Evolutionary conservation across 495 filamentous ascomycete genomes (phyloP).

Genomic region (Penicillium argentinense): DNA sequence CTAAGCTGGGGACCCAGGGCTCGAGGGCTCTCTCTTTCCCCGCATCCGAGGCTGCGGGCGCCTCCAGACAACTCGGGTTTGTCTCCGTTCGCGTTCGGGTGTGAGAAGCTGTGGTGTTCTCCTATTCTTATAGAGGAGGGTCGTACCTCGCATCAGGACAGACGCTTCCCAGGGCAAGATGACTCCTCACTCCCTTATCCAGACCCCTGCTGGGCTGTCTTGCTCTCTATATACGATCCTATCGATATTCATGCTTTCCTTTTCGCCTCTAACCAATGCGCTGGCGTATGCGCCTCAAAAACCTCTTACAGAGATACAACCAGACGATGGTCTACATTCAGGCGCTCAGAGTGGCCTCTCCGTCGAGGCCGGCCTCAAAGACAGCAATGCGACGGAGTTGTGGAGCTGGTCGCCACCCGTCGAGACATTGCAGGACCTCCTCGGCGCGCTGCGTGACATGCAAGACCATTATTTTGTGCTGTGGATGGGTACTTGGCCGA

Average conservation of each 20-base stretch:
- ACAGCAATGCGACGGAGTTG: conserved; percentile 4
- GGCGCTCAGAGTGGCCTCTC: not conserved
- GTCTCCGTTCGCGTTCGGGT: not conserved
- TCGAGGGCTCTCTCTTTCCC: conserved; percentile 2
- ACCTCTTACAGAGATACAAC: conserved; percentile 9
- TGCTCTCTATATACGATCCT: conserved; percentile 19
- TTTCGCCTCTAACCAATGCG: conserved; percentile 26
- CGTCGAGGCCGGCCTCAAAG: conserved; percentile 11
- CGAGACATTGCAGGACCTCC: conserved; percentile 42
- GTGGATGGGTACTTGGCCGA: conserved; percentile 81
- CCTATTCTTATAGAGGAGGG: conserved; percentile 23
- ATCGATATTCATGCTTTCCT: conserved; percentile 22
- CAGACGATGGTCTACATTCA: not conserved
- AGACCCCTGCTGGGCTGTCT: conserved; percentile 12
- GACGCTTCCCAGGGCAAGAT: conserved; percentile 14
- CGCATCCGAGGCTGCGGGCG: not conserved
- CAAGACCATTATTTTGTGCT: conserved; percentile 75
- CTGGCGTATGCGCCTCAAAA: conserved; percentile 32
- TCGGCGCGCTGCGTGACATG: conserved; percentile 68
- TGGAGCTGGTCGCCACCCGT: conserved; percentile 13
- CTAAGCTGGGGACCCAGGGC: not conserved
- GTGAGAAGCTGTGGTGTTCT: conserved; percentile 1
- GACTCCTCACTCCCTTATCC: conserved; percentile 9
- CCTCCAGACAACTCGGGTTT: not conserved
- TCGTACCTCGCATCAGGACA: conserved; percentile 9